Evolutionary conservation across 345 rosid genomes (phyloP), one percentile per base, ranked within the genome.

Genomic region (Murraya paniculata): DNA sequence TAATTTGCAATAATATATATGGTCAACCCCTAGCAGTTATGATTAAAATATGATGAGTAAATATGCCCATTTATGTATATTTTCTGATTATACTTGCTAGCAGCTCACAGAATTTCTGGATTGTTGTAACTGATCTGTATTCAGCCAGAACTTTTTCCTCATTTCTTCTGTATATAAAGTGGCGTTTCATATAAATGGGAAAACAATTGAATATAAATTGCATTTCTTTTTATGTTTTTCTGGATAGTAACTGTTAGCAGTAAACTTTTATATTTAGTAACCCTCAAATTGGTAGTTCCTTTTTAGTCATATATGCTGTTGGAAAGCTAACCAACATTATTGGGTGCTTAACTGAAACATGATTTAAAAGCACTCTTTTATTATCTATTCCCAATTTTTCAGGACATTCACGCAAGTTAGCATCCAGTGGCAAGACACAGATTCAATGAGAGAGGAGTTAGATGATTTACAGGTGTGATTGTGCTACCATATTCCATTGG

Each of bases 371-470:
- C 71, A 53, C 71, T 77, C 27, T 61, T 35, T 75, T 58, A 73
- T 72, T 53, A 48, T 69, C 56, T 58, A 39, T 76, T 68, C 31
- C 70, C 76, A 24, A 68, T 61, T 81, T 72, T 71, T 76, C 87
- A 96, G 99, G 91, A 96, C 99, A 79, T 96, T 96, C 85, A 94
- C 99, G 11, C 99, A 96, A 91, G 98, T 96, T 80, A 94, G 98
- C 76, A 85, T 89, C 45, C 98, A 96, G 85, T 96, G 99, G 99
- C 98, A 94, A 89, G 99, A 96, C 60, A 93, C 91, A 77, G 99
- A 96, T 86, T 86, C 99, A 28, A 88, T 96, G 98, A 91, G 99
- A 82, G 99, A 96, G 83, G 98, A 96, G 80, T 84, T 96, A 81
- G 99, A 96, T 86, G 98, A 96, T 87, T 82, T 96, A 75, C 99